A percentile compares a stretch with the other conserved stretches of the same genome.
Conservation (phyloP, 768 basidiomycete species). For the Austroboletus eburneus region DNA sequence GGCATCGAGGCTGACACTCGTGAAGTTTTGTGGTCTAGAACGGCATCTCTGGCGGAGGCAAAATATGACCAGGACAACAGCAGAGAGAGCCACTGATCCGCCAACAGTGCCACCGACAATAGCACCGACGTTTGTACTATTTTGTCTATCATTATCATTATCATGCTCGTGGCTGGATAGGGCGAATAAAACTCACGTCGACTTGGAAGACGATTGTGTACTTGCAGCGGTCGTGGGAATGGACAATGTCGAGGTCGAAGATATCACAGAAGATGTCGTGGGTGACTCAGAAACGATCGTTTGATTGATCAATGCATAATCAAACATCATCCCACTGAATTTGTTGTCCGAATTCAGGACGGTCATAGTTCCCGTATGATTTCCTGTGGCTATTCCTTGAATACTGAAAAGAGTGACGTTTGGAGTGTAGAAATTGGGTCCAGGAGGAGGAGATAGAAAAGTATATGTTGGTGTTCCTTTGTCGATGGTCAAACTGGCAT, state of each 20-base stretch:
- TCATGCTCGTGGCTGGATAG: no score
- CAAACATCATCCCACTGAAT: conserved; percentile 17
- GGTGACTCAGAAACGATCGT: conserved; percentile 1
- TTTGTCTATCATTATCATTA: background rate
- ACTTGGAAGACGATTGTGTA: background rate
- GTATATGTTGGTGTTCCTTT: background rate
- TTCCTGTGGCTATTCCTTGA: conserved; percentile 10
- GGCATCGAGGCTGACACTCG: background rate
- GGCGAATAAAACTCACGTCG: background rate
- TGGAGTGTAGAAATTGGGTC: conserved; percentile 4
- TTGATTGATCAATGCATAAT: conserved; percentile 15
- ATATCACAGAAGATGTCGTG: background rate
- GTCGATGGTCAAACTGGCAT: conserved; percentile 13
- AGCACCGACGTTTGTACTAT: conserved; percentile 7
- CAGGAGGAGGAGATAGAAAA: conserved; percentile 5
- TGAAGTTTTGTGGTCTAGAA: background rate
- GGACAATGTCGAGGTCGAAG: background rate
- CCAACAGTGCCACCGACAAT: conserved; percentile 14
- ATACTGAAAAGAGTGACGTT: conserved; percentile 15
- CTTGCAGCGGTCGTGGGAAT: background rate
- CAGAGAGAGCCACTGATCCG: conserved; percentile 4
- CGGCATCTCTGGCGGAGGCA: conserved; percentile 5
- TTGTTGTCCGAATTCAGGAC: conserved; percentile 8
- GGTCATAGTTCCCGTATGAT: conserved; percentile 13
- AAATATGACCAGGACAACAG: conserved; percentile 1